Base-by-base conservation (phyloP, 2,329 filamentous ascomycete genomes). In the Arthrobotrys sphaeroides region DNA sequence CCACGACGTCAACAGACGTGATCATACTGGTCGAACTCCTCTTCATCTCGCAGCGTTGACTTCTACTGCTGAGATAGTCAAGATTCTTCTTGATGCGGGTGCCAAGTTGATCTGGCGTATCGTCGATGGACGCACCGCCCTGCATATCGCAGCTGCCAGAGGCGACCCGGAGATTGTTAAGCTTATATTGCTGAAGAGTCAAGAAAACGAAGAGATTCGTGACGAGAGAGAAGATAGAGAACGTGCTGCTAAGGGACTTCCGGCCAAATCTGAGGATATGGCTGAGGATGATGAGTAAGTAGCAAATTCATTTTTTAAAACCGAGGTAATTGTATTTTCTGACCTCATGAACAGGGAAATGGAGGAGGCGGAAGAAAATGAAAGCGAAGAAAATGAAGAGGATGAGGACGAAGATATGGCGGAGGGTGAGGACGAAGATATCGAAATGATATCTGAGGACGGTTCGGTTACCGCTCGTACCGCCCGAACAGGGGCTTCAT, bases 11-110 rank as follows among this genome's bases (percentile, higher is more conserved):
- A 91, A 95, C 80, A 85, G 87, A 72, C 87, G 93, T 31, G 92
- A 95, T 79, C 90, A 92, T 80, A 93, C 89, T 28, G 93, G 93
- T 12, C 86, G 93, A 38, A 90, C 91, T 0, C 92, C 92, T 6
- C 85, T 96, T 5, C 93, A 96, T 68, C 84, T 96, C 10, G 92
- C 93, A 0, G 87, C 88, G 40, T 89, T 88, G 81, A 92, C 90
- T 0, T 90, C 88, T 0, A 86, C 88, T 0, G 60, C 59, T 0
- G 88, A 91, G 40, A 85, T 96, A 70, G 90, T 95, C 0, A 86
- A 90, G 76, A 86, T 84, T 53, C 85, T 96, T 0, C 88, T 96
- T 24, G 87, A 93, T 76, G 85, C 88, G 69, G 91, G 90, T 1
- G 90, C 91, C 33, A 88, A 92, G 13, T 83, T 96, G 22, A 87